phyloP scores from a whole-genome alignment of 1,139 yeast species.

The Ogataea hybrid region DNA sequence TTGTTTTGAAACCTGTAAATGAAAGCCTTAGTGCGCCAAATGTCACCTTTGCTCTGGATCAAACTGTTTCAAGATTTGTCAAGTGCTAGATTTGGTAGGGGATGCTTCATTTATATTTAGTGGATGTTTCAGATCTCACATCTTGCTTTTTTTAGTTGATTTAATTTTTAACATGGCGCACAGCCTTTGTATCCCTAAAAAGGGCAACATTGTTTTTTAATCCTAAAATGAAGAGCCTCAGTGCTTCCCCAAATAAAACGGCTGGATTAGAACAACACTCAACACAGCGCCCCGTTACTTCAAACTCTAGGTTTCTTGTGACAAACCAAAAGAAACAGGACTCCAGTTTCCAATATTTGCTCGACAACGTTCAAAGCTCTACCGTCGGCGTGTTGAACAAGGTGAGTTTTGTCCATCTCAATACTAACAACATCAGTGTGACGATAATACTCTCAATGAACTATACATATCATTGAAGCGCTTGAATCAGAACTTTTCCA shows the following conservation, averaged over 20 bases:
- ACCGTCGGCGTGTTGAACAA: slow-evolving; percentile 6
- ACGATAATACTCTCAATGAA: slow-evolving; percentile 11
- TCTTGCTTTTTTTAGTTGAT: slow-evolving; percentile 10
- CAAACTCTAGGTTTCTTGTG: slow-evolving; percentile 9
- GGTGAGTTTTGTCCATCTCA: slow-evolving; percentile 7
- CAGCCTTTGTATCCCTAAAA: slow-evolving; percentile 7
- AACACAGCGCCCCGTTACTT: slow-evolving; percentile 4
- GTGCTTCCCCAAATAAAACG: slow-evolving; percentile 11
- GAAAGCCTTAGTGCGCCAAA: neutral
- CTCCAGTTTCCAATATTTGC: slow-evolving; percentile 18
- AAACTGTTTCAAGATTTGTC: slow-evolving; percentile 6
- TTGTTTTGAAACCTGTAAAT: slow-evolving; percentile 9
- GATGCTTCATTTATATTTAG: neutral
- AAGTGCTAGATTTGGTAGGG: neutral
- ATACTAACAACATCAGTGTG: slow-evolving; percentile 12
- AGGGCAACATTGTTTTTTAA: slow-evolving; percentile 1
- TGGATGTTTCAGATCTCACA: slow-evolving; percentile 14
- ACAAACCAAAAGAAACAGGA: slow-evolving; percentile 14
- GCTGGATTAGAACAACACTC: slow-evolving; percentile 3
- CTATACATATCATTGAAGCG: slow-evolving; percentile 12
- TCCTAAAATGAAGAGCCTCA: slow-evolving; percentile 10
- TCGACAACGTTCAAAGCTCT: slow-evolving; percentile 13
- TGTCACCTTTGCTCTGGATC: neutral
- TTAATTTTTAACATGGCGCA: slow-evolving; percentile 13
- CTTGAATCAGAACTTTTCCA: slow-evolving; percentile 15